phyloP scores from a whole-genome alignment of 2,329 filamentous ascomycete genomes.

The Madurella mycetomatis region DNA sequence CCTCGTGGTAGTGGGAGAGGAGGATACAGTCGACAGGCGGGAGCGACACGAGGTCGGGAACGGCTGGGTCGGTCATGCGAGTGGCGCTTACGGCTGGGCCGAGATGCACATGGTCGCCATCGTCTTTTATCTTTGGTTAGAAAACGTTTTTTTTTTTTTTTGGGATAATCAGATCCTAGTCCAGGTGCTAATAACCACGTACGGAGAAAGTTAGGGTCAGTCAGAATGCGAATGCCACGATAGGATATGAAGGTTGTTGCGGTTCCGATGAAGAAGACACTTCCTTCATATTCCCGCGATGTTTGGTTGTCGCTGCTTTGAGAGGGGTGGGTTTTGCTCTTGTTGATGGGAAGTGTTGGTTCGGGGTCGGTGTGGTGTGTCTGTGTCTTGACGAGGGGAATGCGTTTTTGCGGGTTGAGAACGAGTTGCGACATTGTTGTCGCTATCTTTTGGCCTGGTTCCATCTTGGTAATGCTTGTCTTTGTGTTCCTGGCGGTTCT shows the following conservation, averaged over 20 bases:
- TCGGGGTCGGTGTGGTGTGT: conserved; percentile 19
- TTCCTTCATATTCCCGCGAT: conserved; percentile 31
- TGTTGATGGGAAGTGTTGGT: conserved; percentile 21
- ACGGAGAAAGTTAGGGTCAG: conserved; percentile 60
- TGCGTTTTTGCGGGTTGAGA: conserved; percentile 23
- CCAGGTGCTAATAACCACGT: background rate
- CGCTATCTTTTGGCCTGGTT: background rate
- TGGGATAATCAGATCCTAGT: background rate
- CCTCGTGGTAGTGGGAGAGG: conserved; percentile 60
- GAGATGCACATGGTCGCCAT: conserved; percentile 62
- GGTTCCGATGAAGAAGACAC: conserved; percentile 52
- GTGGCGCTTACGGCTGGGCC: conserved; percentile 57
- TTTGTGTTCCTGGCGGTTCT: background rate
- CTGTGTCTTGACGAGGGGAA: conserved; percentile 30
- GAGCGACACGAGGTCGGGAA: conserved; percentile 52
- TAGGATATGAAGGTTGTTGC: conserved; percentile 54
- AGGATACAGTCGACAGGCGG: conserved; percentile 57
- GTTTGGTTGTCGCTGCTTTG: conserved; percentile 22
- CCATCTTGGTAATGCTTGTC: background rate
- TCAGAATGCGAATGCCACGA: conserved; percentile 49
- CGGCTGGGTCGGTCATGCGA: conserved; percentile 53
- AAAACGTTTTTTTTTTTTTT: background rate
- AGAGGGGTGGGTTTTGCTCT: conserved; percentile 26
- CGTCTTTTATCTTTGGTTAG: conserved; percentile 30
- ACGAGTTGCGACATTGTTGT: conserved; percentile 7